A percentile compares a stretch with the other conserved stretches of the same genome.
phyloP scores from a whole-genome alignment of 176 grass and related monocot genomes.

The Guadua angustifolia region DNA sequence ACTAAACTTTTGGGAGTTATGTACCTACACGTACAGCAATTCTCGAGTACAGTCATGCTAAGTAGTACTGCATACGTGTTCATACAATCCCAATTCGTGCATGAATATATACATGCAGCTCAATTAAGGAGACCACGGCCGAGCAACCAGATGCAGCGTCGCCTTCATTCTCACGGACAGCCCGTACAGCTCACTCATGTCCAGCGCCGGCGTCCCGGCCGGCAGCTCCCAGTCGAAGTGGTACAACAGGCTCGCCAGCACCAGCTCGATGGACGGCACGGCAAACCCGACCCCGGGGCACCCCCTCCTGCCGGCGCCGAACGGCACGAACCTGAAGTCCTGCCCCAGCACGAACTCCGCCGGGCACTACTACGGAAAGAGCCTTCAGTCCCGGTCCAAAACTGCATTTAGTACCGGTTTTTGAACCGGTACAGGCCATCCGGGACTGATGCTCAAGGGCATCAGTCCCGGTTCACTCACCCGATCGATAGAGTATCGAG shows the following conservation, averaged over 20 bases:
- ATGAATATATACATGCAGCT: neutral
- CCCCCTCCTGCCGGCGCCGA: conserved; percentile 60
- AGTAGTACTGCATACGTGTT: no score
- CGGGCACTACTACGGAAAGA: no score
- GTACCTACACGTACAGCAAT: no score
- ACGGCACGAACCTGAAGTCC: conserved; percentile 61
- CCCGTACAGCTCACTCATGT: conserved; percentile 44
- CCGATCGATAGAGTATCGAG: no score
- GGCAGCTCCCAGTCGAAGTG: conserved; percentile 53
- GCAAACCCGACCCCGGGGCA: conserved; percentile 58
- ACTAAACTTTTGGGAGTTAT: no score
- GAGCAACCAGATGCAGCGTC: conserved; percentile 35
- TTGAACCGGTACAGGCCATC: no score
- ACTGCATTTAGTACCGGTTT: no score
- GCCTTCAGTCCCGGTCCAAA: no score
- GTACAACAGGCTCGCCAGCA: conserved; percentile 40
- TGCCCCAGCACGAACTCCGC: conserved; percentile 10
- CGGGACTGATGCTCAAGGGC: no score
- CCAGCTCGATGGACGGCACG: conserved; percentile 29
- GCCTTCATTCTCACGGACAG: conserved; percentile 44
- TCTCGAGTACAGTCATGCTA: no score
- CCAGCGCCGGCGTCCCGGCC: neutral
- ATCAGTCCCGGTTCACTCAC: no score
- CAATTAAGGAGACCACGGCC: conserved; percentile 27
- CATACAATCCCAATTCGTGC: no score